Base-by-base conservation (phyloP, 2,329 filamentous ascomycete species). In the Colletotrichum tamarilloi region DNA sequence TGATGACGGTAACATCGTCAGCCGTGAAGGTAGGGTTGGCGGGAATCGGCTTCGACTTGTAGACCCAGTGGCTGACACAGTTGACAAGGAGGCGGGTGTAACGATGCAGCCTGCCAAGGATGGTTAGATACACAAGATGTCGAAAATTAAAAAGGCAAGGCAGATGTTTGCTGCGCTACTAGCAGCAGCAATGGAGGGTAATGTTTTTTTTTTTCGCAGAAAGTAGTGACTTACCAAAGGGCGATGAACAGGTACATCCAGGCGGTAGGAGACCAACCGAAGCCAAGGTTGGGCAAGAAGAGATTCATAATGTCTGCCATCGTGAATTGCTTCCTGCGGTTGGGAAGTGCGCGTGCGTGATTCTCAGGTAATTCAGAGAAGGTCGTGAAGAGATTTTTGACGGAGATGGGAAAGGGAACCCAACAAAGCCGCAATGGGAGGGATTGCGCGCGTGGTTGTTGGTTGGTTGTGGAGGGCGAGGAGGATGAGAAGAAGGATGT, bases 1-100 rank as follows among this genome's bases (percentile, higher is more conserved):
- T 94, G 78, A 98, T 94, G 76, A 98, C 95, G 6, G 96, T 98
- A 78, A 98, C 95, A 89, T 98, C 94, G 77, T 94, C 85, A 42
- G 92, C 89, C 32, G 92, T 94, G 81, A 95, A 92, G 57, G 88
- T 92, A n/a, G 96, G 95, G 75, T 95, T 93, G 72, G 91, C 90
- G 53, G 95, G 93, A 67, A 96, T 93, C 55, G 93, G 93, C 75
- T 95, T 94, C 30, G 95, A 95, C 82, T 92, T 93, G 85, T 97
- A 98, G 12, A 87, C 87, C 93, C 94, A 97, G 81, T 97, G 95
- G 78, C 94, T 95, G 78, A 94, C 85, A 78, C 94, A 91, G 81
- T 98, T 97, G 77, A 97, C 92, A 78, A 97, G 87, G 77, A 97
- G 89, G 76, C 96, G 93, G 74, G 95, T 79, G 84, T 98, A 98